Evolutionary conservation across 2,329 filamentous ascomycete genomes (phyloP).

Genomic region (Penicillium sp.): DNA sequence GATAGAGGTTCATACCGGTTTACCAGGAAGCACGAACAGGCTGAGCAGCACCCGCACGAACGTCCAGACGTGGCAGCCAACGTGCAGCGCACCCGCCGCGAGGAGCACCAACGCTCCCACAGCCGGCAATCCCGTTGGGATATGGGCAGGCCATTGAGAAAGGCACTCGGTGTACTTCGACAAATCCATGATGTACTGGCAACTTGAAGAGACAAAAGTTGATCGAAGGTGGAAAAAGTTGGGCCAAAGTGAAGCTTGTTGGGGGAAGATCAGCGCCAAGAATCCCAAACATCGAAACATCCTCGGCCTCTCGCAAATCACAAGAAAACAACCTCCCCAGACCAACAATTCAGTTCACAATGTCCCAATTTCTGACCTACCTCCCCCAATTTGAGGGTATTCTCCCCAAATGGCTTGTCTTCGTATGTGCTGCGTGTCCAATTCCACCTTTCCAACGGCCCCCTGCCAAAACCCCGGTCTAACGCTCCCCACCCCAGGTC

Average conservation of each 20-base stretch:
- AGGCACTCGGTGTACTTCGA: conserved; percentile 34
- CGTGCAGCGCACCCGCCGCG: conserved; percentile 58
- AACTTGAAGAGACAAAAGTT: neutral
- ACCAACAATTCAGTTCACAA: conserved; percentile 12
- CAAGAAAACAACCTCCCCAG: neutral
- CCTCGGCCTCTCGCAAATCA: conserved; percentile 18
- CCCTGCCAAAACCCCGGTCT: conserved; percentile 3
- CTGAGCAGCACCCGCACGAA: conserved; percentile 65
- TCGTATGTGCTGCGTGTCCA: conserved; percentile 49
- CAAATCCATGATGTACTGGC: conserved; percentile 34
- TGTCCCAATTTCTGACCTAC: conserved; percentile 32
- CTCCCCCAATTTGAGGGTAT: conserved; percentile 50
- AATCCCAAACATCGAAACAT: conserved; percentile 24
- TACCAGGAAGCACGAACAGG: conserved; percentile 65
- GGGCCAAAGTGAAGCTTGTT: conserved; percentile 19
- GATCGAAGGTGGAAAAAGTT: conserved; percentile 10
- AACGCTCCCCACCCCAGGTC: conserved; percentile 51
- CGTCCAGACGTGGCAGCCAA: conserved; percentile 60
- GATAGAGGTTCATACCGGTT: conserved; percentile 42
- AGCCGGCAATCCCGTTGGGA: conserved; percentile 40
- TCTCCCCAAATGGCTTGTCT: conserved; percentile 66
- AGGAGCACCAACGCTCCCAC: conserved; percentile 40
- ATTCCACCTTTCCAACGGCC: neutral
- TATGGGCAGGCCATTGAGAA: conserved; percentile 36
- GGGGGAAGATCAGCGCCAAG: conserved; percentile 26